These are phyloP conservation scores for Gynochthodes officinalis DNA, from an alignment of 257 asterid genomes.

Conservation along the genomic window DNA sequence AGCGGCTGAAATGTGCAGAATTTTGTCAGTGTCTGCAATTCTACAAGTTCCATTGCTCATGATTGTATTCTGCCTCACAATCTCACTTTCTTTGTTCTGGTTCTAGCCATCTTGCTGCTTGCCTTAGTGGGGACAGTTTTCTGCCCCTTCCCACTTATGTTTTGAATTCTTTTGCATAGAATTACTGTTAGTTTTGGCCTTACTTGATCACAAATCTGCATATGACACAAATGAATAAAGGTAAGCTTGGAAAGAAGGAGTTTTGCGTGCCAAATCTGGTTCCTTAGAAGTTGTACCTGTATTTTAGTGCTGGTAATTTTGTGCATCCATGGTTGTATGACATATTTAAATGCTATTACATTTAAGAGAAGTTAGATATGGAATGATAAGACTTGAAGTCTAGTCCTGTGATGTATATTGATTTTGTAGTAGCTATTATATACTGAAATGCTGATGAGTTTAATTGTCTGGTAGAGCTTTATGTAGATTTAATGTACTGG, in stretches of 20 bases:
- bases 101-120: neutral
- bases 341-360: neutral
- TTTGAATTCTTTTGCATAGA: neutral
- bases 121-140: neutral
- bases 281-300: neutral
- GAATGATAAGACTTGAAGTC: neutral
- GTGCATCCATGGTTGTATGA: neutral
- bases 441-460: neutral
- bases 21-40: neutral
- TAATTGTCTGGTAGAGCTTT: neutral
- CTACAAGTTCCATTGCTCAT: neutral
- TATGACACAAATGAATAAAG: too few relatives aligned
- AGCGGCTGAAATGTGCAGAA: neutral
- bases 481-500: neutral
- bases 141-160: neutral
- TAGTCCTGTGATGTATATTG: neutral
- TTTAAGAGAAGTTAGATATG: too few relatives aligned
- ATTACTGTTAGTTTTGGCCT: neutral
- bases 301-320: neutral
- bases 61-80: neutral
- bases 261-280: neutral
- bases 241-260: neutral
- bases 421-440: neutral
- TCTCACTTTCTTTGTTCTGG: neutral
- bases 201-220: neutral